These are phyloP conservation scores for Solanum okadae DNA, from an alignment of 257 asterid species.

Conservation along the genomic window DNA sequence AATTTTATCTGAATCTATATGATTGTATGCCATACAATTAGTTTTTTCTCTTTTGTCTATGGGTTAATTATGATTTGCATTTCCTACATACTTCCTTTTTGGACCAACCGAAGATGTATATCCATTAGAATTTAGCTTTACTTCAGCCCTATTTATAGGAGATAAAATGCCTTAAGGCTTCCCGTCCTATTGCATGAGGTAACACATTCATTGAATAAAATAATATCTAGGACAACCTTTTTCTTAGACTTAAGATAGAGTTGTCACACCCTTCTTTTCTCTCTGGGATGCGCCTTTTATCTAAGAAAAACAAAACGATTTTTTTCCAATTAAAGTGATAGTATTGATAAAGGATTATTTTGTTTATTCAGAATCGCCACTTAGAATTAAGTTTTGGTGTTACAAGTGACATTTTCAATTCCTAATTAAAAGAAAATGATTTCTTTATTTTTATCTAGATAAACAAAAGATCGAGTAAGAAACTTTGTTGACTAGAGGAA, in stretches of 20 bases:
- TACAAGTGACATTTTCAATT: background rate
- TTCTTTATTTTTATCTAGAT: no score
- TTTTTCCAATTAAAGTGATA: background rate
- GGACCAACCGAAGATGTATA: background rate
- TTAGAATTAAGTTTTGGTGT: no score
- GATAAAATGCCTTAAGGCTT: background rate
- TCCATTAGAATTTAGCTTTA: background rate
- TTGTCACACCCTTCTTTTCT: background rate
- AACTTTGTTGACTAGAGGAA: background rate
- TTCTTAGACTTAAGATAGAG: conserved; percentile 1
- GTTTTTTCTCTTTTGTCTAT: background rate
- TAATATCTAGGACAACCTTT: background rate
- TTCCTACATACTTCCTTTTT: background rate
- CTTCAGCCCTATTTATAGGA: background rate
- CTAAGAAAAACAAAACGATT: no score
- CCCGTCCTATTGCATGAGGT: background rate
- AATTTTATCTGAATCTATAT: background rate
- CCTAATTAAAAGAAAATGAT: background rate
- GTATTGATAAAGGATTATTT: background rate
- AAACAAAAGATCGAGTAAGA: no score
- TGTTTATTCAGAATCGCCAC: background rate
- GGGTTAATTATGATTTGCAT: background rate
- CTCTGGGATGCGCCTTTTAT: background rate
- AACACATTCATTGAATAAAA: background rate
- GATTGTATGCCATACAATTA: background rate